Base-by-base conservation (phyloP, 1,284 basidiomycete species). In the Crucibulum parvulum region DNA sequence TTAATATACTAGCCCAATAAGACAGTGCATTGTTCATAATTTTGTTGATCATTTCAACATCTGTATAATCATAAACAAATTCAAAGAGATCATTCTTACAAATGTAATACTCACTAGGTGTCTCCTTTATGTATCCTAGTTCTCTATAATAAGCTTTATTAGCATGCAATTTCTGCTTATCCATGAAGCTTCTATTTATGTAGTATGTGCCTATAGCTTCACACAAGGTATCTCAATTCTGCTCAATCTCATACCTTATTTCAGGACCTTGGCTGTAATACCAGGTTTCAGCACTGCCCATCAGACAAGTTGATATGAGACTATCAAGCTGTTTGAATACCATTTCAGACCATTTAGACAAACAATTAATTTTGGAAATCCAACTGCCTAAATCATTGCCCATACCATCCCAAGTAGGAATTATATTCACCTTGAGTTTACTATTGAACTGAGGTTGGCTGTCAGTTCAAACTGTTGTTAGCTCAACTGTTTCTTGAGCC, bases 131-230 rank as follows among this genome's bases (percentile, higher is more conserved):
- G 38, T 71, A 50, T 0, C 66, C 69, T 4, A 56, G 1, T 18
- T 77, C 73, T 5, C 75, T 54, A 53, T 74, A 76, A 7, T 48
- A n/a, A 8, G 73, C 66, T 10, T 60, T 41, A 11, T 64, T 66
- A 0, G 73, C 73, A 16, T 63, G 61, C 4, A 47, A 56, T 39
- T 66, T 69, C 56, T 70, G 70, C 36, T 64, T 56, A 18, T 72
- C 67, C 4, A 72, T n/a, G 67, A 66, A 77, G 7, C 57, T 61
- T 6, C 67, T 57, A 55, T 75, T 76, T 72, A 76, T 72, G 53
- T 65, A 77, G 56, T 71, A 76, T 1, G 47, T 53, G 1, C 55
- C 37, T 10, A 77, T 72, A 1, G 59, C 65, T 0, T 62, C 38
- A 6, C 65, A 55, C 24, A 77, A 38, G 3, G 69, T 65, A 24